These are phyloP conservation scores for Aethionema arabicum DNA, from an alignment of 345 rosid genomes.

Conservation along the genomic window DNA sequence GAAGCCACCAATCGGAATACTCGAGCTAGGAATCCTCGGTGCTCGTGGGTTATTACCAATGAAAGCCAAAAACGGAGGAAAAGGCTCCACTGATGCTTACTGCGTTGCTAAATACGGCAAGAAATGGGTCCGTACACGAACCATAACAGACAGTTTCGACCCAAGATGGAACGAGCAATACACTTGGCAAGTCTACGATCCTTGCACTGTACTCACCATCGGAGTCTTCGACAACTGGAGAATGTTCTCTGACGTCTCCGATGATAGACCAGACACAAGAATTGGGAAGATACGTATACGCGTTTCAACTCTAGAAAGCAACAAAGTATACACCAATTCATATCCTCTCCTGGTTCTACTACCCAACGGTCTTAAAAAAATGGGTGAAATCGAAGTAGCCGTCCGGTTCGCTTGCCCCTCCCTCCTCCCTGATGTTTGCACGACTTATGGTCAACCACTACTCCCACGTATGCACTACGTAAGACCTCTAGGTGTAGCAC, in stretches of 20 bases:
- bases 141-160: slow-evolving; percentile 84
- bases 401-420: slow-evolving; percentile 85
- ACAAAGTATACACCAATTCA: slow-evolving; percentile 80
- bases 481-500: slow-evolving; percentile 90
- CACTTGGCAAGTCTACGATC: slow-evolving; percentile 99
- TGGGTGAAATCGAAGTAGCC: slow-evolving; percentile 95
- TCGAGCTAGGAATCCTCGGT: slow-evolving; percentile 90
- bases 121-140: slow-evolving; percentile 95
- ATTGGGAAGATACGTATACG: slow-evolving; percentile 88
- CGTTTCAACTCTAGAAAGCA: slow-evolving; percentile 83
- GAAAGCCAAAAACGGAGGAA: slow-evolving; percentile 67
- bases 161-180: slow-evolving; percentile 99
- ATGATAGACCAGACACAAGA: slow-evolving; percentile 56
- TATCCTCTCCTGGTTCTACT: slow-evolving; percentile 71
- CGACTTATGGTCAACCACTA: slow-evolving; percentile 78
- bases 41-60: slow-evolving; percentile 91
- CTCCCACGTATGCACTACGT: slow-evolving; percentile 92
- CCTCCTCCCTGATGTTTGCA: slow-evolving; percentile 71
- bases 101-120: slow-evolving; percentile 96
- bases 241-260: slow-evolving; percentile 60
- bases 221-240: slow-evolving; percentile 95
- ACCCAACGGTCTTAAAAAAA: slow-evolving; percentile 75
- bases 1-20: slow-evolving; percentile 86
- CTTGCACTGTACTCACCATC: slow-evolving; percentile 78
- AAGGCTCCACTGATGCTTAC: slow-evolving; percentile 89